Evolutionary conservation across 495 filamentous ascomycete genomes (phyloP).

Genomic region (Penicillium ucsense): DNA sequence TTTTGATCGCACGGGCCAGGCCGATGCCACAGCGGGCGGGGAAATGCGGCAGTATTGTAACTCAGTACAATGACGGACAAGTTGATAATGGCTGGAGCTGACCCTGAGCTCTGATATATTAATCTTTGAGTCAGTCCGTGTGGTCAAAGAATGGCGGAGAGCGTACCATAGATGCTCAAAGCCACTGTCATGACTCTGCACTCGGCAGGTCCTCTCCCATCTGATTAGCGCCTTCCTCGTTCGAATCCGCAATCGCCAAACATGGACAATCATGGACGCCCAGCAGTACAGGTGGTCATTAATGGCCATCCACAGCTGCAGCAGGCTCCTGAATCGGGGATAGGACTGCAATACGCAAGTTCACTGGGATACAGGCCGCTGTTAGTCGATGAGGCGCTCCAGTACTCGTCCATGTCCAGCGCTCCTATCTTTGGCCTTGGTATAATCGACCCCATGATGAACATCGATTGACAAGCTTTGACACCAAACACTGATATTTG

Average conservation of each 20-base stretch:
- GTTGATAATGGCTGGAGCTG: conserved; percentile 9
- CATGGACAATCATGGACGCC: conserved; percentile 36
- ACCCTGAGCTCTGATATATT: neutral
- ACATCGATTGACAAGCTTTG: too few relatives aligned
- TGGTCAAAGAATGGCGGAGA: neutral
- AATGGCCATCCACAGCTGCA: conserved; percentile 28
- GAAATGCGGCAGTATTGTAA: conserved; percentile 22
- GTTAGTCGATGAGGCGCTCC: conserved; percentile 73
- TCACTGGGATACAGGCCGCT: conserved; percentile 41
- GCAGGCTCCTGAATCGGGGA: conserved; percentile 17
- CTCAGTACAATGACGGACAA: conserved; percentile 14
- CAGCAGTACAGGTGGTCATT: conserved; percentile 37
- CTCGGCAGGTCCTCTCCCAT: conserved; percentile 38
- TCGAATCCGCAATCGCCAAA: conserved; percentile 14
- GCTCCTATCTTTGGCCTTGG: conserved; percentile 80
- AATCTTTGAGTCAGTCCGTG: neutral
- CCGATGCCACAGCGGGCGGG: conserved; percentile 24
- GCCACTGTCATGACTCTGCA: conserved; percentile 37
- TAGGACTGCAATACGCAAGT: conserved; percentile 17
- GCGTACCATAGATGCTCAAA: conserved; percentile 12
- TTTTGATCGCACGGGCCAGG: conserved; percentile 27
- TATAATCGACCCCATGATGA: conserved; percentile 22
- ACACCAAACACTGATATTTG: neutral
- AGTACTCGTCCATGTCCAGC: conserved; percentile 84
- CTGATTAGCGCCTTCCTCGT: conserved; percentile 32